These are phyloP conservation scores for Cutaneotrichosporon spelunceum DNA, from an alignment of 1,284 basidiomycete species.

Conservation along the genomic window DNA sequence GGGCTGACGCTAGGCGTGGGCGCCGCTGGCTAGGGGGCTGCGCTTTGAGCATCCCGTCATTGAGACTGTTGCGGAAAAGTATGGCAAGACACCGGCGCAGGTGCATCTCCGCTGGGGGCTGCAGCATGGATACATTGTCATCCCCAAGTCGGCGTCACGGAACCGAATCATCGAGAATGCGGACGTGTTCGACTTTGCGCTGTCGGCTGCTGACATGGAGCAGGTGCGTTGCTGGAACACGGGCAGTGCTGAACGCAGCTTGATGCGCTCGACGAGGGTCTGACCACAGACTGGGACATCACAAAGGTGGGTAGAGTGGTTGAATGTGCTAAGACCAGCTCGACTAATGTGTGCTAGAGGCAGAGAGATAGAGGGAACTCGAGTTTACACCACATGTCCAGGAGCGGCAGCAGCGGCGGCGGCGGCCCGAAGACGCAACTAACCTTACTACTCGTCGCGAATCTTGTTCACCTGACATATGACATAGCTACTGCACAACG, in stretches of 20 bases:
- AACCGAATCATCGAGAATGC: slow-evolving; percentile 55
- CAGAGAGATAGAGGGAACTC: too few species aligned
- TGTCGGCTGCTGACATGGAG: slow-evolving; percentile 53
- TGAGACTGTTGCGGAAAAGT: slow-evolving; percentile 44
- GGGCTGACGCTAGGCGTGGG: slow-evolving; percentile 43
- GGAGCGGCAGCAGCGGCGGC: too few species aligned
- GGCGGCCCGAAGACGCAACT: too few species aligned
- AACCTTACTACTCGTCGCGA: not conserved
- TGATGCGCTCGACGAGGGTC: slow-evolving; percentile 13
- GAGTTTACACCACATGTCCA: too few species aligned
- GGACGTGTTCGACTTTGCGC: slow-evolving; percentile 54
- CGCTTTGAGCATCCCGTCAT: slow-evolving; percentile 52
- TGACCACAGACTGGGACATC: slow-evolving; percentile 43
- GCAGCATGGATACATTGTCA: slow-evolving; percentile 54
- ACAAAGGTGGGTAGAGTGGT: not conserved
- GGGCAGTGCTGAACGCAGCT: slow-evolving; percentile 1
- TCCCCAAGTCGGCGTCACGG: slow-evolving; percentile 55
- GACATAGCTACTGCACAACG: too few species aligned
- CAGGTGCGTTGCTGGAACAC: slow-evolving; percentile 33
- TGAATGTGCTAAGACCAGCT: not conserved
- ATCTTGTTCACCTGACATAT: not conserved
- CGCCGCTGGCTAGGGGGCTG: slow-evolving; percentile 53
- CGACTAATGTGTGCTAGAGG: not conserved
- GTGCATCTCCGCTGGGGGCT: slow-evolving; percentile 57
- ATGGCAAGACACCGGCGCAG: slow-evolving; percentile 51